Evolutionary conservation across 1,284 basidiomycete species (phyloP), one percentile per base, ranked within the genome.

Genomic region (Pseudozyma flocculosa): DNA sequence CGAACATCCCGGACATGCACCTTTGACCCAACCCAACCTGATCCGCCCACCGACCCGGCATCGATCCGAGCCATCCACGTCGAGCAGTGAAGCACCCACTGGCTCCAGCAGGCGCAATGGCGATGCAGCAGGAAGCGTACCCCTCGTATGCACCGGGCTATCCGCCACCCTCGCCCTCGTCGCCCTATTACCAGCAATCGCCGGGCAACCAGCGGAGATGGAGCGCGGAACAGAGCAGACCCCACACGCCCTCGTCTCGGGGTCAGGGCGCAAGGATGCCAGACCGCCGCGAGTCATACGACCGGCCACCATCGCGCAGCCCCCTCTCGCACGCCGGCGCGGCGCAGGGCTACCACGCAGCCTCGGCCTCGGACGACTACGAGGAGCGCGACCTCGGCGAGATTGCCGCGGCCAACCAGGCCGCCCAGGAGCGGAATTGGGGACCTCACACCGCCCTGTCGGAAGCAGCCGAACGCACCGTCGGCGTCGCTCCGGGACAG

Each of bases 371-470:
- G 37, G 59, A 64, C 38, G 73, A 65, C 37, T 73, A 61, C 54
- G 60, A 54, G 36, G 59, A 59, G 45, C 63, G 61, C 42, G 53
- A 59, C 24, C 56, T 61, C 17, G 66, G 48, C 37, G 64, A 60
- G 43, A 62, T 50, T 30, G 54, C 62, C 26, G 54, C 54, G 8
- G 62, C 53, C 24, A 65, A 65, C 21, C 58, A 61, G 36, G 62
- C 58, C 8, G 58, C 56, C 4, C 61, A 64, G 40, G 61, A 64
- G 42, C 56, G 50, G 18, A 45, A 40, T 1, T 60, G 56, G 61
- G 61, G 56, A 18, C 53, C 56, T 10, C 56, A 60, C 26, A 36
- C 61, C 14, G 50, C 61, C 10, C 54, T 50, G 2, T 64, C 61
- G 2, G 61, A 64, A 24, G 61, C 50, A 19, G 50, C 56, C 14